Percentiles rank a stretch among this genome's conserved stretches.
Evolutionary conservation across 1,284 basidiomycete species (phyloP).

Genomic region (Fomitiporia mediterranea): DNA sequence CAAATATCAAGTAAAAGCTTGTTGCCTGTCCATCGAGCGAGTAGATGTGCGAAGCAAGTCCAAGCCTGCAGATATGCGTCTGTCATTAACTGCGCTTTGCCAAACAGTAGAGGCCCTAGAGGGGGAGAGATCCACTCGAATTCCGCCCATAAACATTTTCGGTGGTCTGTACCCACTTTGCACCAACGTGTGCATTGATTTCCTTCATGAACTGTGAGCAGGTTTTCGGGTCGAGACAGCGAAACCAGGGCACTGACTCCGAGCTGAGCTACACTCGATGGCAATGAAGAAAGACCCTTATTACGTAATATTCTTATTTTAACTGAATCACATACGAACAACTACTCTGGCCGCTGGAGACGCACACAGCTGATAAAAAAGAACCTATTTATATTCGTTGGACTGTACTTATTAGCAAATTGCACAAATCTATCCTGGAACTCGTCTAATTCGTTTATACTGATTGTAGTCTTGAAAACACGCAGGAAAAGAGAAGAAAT

Average conservation of each 20-base stretch:
- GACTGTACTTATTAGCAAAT: too few species aligned
- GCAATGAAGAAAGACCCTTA: too few species aligned
- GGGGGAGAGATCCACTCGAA: conserved; percentile 57
- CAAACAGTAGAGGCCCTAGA: not conserved
- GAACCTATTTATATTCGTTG: too few species aligned
- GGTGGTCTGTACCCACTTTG: conserved; percentile 47
- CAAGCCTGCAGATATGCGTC: conserved; percentile 40
- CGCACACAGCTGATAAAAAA: too few species aligned
- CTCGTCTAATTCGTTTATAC: too few species aligned
- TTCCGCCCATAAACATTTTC: conserved; percentile 48
- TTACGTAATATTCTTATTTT: too few species aligned
- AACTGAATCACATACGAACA: too few species aligned
- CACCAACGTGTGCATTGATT: conserved; percentile 41
- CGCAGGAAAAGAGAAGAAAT: too few species aligned
- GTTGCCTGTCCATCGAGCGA: conserved; percentile 70
- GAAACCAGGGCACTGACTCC: not conserved
- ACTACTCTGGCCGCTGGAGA: too few species aligned
- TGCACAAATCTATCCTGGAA: too few species aligned
- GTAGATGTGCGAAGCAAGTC: conserved; percentile 71
- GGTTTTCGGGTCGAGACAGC: not conserved
- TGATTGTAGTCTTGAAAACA: too few species aligned
- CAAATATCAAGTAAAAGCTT: conserved; percentile 59
- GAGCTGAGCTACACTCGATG: too few species aligned
- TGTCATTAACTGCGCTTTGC: not conserved
- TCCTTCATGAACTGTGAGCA: not conserved